Base-by-base conservation (phyloP, 345 rosid genomes). In the Sonneratia caseolaris region DNA sequence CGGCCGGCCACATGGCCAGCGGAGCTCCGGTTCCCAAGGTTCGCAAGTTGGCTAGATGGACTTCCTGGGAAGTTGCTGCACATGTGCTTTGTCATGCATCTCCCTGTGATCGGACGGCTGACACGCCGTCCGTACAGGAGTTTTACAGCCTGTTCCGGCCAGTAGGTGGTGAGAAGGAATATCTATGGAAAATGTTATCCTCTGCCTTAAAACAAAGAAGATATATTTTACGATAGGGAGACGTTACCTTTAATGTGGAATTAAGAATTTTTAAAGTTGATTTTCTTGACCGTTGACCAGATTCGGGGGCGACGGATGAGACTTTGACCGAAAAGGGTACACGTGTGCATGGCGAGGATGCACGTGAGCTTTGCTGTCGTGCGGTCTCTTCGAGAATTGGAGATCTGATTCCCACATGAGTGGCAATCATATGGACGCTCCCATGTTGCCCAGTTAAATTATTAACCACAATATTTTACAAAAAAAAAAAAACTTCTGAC, bases 341-440 rank as follows among this genome's bases (percentile, higher is more conserved):
- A 84, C 83, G 91, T 80, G 91, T 67, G 85, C 71, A 70, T 37
- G 49, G 61, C 42, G 70, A 71, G 74, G 57, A 70, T 71, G 80
- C 97, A 87, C 85, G 85, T 87, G 85, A 79, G 86, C 91, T 74
- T 79, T 65, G 93, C 85, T 88, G 97, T 83, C 79, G 64, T 64
- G 37, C 71, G 48, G 72, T 22, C 72, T 78, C 65, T 49, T 76
- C 4, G 79, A 72, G 76, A 72, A 62, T 70, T 72, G 85, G 51
- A 3, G 51, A 42, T 71, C 19, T 13, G 84, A 78, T 80, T 87
- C 89, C 81, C 86, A 74, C 77, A 79, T 78, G 73, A 73, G 75
- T 51, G 53, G 64, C 7, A 11, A 64, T 53, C 57, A 16, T 47
- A 47, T 45, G 32, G 66, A 16, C 3, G 37, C n/a, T 47, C 51